Evolutionary conservation across 139 green algal species (phyloP).

Genomic region (Micractinium conductrix): DNA sequence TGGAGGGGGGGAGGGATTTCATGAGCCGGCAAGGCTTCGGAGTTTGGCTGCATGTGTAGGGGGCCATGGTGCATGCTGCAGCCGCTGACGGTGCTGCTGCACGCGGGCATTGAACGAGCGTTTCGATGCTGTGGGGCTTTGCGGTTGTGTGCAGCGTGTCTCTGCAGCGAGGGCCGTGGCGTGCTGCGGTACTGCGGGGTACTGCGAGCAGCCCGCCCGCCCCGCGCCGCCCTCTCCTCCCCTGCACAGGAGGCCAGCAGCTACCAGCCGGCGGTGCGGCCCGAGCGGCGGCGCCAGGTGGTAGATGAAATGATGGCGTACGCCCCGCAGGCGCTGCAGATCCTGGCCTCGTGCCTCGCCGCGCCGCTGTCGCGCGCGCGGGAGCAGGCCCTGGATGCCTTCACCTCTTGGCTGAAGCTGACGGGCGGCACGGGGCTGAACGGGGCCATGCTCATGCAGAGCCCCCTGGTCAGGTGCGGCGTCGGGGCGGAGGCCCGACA

Average conservation of each 20-base stretch:
- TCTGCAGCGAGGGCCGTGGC: not conserved
- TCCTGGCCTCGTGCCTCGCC: constrained; percentile 66
- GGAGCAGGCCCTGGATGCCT: constrained; percentile 72
- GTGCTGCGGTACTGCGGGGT: not conserved
- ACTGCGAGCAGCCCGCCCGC: not conserved
- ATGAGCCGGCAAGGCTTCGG: too few species aligned
- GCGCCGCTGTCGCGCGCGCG: not conserved
- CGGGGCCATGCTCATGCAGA: constrained; percentile 24
- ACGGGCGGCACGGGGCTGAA: constrained; percentile 34
- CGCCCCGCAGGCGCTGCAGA: constrained; percentile 60
- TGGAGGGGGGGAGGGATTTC: not conserved
- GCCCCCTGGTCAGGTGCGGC: constrained; percentile 56
- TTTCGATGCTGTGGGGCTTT: not conserved
- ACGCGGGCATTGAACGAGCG: constrained; percentile 71
- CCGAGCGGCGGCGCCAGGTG: constrained; percentile 78
- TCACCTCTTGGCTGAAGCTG: constrained; percentile 83
- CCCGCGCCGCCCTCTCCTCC: too few species aligned
- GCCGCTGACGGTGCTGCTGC: constrained; percentile 42
- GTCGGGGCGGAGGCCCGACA: not conserved
- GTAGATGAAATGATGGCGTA: constrained; percentile 66
- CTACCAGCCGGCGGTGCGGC: constrained; percentile 74
- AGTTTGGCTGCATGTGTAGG: too few species aligned
- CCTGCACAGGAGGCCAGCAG: constrained; percentile 76
- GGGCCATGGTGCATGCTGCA: not conserved
- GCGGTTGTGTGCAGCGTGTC: not conserved